Conservation (phyloP, 2,329 filamentous ascomycete genomes). For the Aureobasidium subglaciale region DNA sequence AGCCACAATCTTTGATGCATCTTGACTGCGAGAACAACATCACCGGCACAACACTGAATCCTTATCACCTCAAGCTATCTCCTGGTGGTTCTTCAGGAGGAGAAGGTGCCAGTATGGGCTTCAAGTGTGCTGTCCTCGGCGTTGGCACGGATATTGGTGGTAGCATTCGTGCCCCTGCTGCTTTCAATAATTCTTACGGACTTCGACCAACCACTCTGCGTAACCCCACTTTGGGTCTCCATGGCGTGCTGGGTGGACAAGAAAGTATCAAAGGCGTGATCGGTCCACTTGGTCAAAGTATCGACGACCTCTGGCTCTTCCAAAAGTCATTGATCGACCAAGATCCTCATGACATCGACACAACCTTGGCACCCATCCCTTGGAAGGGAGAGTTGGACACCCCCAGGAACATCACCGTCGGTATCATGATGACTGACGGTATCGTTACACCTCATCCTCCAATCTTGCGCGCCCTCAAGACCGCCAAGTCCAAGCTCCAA, state of each 20-base stretch:
- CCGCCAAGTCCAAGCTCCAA: conserved; percentile 16
- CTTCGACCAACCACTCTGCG: conserved; percentile 38
- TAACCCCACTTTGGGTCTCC: conserved; percentile 37
- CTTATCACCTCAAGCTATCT: conserved; percentile 45
- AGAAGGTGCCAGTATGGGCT: conserved; percentile 48
- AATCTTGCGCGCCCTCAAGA: conserved; percentile 29
- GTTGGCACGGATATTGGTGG: conserved; percentile 50
- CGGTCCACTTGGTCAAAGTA: conserved; percentile 48
- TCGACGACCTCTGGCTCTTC: conserved; percentile 49
- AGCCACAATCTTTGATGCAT: conserved; percentile 51
- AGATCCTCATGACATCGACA: conserved; percentile 51
- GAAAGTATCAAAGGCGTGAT: conserved; percentile 42
- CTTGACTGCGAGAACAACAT: conserved; percentile 46
- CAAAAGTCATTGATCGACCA: conserved; percentile 44
- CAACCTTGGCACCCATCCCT: conserved; percentile 51
- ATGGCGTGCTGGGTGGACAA: conserved; percentile 39
- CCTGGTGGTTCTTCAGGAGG: conserved; percentile 50
- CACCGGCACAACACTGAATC: conserved; percentile 48
- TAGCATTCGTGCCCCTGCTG: conserved; percentile 42
- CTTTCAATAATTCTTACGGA: conserved; percentile 41
- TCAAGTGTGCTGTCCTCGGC: conserved; percentile 49
- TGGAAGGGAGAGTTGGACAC: conserved; percentile 40
- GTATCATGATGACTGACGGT: conserved; percentile 58
- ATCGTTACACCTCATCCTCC: conserved; percentile 31
- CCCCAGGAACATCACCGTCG: conserved; percentile 43